Evolutionary conservation across 2,329 filamentous ascomycete species (phyloP), one percentile per base, ranked within the genome.

Genomic region (Microcera coccophila): DNA sequence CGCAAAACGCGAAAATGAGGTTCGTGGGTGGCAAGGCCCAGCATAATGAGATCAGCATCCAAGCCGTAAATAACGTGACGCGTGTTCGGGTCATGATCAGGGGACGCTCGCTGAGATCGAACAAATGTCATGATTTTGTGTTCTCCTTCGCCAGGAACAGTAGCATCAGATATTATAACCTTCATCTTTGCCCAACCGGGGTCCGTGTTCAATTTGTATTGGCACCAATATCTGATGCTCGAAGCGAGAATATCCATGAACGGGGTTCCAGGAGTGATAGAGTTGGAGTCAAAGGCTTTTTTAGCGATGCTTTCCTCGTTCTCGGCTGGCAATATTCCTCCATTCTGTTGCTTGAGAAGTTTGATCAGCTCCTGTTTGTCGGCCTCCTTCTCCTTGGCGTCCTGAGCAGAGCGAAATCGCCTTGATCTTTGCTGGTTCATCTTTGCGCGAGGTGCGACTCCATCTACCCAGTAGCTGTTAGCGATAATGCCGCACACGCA

Each of bases 91-190:
- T 98, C 85, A 66, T 98, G 90, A 52, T 94, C 85, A 4, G 90
- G 85, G 40, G 88, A 93, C 38, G 86, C 81, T 59, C 93, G 83
- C 67, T 98, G 94, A 28, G 91, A 95, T 59, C 93, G 84, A 53
- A 98, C 81, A 64, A 97, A 98, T 55, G 93, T 84, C 93, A 98
- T 98, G 62, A 98, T 97, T 69, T 98, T 98, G 68, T 98, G 93
- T 71, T 98, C 93, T 63, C 93, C 93, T 70, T 98, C 93, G 62
- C 93, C 93, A 41, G 93, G 93, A 29, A 98, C 90, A 31, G 91
- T 96, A 41, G 93, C 91, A 73, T 98, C 93, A 8, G 93, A 98
- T 54, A 98, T 97, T 66, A 98, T 94, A 65, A 98, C 80, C 75
- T 98, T 98, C 65, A 96, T 75, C 64, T 90, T 90, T 49, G 87